A percentile compares a stretch with the other conserved stretches of the same genome.
These are phyloP conservation scores for Avena atlantica DNA, from an alignment of 176 grass and related monocot genomes.

Conservation along the genomic window DNA sequence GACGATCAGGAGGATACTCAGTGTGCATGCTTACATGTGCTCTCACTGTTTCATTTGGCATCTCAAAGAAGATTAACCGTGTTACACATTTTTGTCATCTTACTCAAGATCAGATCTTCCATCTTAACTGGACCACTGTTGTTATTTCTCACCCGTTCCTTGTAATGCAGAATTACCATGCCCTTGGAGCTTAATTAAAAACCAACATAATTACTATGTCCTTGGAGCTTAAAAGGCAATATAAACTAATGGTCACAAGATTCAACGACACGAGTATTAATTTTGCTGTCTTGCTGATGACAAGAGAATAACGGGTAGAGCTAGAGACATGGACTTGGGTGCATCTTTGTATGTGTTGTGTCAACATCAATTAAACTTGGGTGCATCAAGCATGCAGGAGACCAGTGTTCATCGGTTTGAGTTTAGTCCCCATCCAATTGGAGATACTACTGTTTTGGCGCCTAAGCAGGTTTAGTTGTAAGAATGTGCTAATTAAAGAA, in stretches of 20 bases:
- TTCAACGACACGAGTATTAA: neutral
- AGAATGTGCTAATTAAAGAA: neutral
- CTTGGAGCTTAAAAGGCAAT: neutral
- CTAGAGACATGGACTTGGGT: neutral
- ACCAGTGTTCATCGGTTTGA: neutral
- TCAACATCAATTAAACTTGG: neutral
- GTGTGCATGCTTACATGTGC: conserved; percentile 8
- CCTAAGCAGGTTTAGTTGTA: neutral
- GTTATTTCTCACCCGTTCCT: neutral
- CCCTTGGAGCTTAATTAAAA: conserved; percentile 25
- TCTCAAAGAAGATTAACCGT: conserved; percentile 30
- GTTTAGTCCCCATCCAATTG: conserved; percentile 38
- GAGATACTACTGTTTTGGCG: neutral
- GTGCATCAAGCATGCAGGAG: conserved; percentile 26
- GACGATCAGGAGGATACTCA: neutral
- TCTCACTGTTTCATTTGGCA: neutral
- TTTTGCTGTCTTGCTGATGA: neutral
- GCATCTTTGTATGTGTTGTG: conserved; percentile 1
- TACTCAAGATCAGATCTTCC: neutral
- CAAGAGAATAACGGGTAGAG: neutral
- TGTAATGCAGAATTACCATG: neutral
- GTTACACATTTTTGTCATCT: neutral
- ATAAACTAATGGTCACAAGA: conserved; percentile 33
- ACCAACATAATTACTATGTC: no score
- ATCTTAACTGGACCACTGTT: neutral